phyloP scores from a whole-genome alignment of 2,329 filamentous ascomycete genomes.

The Hymenoscyphus albidus region DNA sequence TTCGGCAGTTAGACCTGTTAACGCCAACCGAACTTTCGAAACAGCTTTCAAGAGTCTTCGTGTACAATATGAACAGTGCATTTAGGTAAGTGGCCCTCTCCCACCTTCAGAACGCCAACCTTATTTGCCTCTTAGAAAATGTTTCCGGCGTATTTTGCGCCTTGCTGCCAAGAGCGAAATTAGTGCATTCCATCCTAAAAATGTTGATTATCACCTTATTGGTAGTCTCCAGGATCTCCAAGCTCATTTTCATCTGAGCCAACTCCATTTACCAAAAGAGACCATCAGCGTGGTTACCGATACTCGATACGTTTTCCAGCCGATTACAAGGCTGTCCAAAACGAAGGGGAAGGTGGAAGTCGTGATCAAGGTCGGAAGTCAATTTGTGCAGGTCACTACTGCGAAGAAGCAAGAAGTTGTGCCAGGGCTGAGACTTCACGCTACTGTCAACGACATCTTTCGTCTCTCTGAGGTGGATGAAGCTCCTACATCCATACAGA shows the following conservation, averaged over 20 bases:
- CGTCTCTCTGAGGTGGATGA: constrained; percentile 65
- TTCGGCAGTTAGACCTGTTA: constrained; percentile 59
- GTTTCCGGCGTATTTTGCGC: constrained; percentile 60
- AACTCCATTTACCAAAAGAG: constrained; percentile 65
- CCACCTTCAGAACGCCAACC: neutral
- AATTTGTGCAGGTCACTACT: constrained; percentile 67
- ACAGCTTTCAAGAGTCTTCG: constrained; percentile 58
- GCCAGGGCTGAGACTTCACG: constrained; percentile 56
- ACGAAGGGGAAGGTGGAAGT: constrained; percentile 69
- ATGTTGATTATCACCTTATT: constrained; percentile 63
- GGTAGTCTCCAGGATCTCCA: constrained; percentile 64
- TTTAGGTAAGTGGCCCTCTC: constrained; percentile 54
- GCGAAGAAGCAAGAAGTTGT: constrained; percentile 66
- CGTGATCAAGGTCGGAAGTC: constrained; percentile 62
- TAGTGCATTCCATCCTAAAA: constrained; percentile 59
- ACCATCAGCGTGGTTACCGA: constrained; percentile 66
- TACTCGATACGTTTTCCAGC: constrained; percentile 61
- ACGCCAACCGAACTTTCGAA: constrained; percentile 58
- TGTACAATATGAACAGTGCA: constrained; percentile 71
- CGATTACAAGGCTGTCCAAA: constrained; percentile 62
- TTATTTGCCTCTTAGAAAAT: constrained; percentile 45
- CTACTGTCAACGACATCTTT: constrained; percentile 68
- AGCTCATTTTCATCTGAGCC: constrained; percentile 61
- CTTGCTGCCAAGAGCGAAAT: constrained; percentile 57
- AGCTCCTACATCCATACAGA: constrained; percentile 59